phyloP scores from a whole-genome alignment of 208 protist genomes.

The Crithidia thermophila region DNA sequence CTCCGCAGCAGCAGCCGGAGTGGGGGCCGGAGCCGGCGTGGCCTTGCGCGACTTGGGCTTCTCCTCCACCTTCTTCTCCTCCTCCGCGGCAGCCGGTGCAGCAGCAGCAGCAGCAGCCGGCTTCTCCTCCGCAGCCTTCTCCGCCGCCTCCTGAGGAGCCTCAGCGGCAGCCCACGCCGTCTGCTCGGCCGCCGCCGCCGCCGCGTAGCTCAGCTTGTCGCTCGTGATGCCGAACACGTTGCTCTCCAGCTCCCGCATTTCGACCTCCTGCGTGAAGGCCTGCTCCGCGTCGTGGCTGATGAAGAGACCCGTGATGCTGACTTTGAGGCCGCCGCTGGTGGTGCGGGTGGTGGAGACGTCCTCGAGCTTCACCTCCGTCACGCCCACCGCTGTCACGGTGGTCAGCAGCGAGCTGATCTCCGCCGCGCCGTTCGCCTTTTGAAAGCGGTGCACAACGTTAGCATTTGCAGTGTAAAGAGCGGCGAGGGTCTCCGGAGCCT shows the following conservation, averaged over 20 bases:
- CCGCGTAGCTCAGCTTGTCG: slow-evolving; percentile 44
- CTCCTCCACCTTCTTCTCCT: neutral
- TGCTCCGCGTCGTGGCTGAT: slow-evolving; percentile 11
- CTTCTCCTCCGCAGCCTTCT: slow-evolving; percentile 15
- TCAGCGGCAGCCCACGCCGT: slow-evolving; percentile 8
- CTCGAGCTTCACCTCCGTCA: slow-evolving; percentile 41
- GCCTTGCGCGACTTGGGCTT: slow-evolving; percentile 6
- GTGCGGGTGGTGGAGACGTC: slow-evolving; percentile 32
- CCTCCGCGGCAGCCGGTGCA: neutral
- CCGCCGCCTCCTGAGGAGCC: neutral
- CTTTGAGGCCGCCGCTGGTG: slow-evolving; percentile 37
- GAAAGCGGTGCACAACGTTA: slow-evolving; percentile 43
- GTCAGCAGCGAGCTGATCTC: slow-evolving; percentile 43
- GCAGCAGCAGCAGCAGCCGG: neutral
- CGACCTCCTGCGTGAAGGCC: slow-evolving; percentile 67
- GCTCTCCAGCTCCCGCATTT: slow-evolving; percentile 51
- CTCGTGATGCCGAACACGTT: slow-evolving; percentile 59
- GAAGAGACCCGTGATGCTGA: slow-evolving; percentile 44
- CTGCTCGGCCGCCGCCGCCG: neutral
- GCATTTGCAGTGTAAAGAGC: slow-evolving; percentile 57
- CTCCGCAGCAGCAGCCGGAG: slow-evolving; percentile 3
- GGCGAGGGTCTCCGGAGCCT: slow-evolving; percentile 41
- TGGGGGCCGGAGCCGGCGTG: slow-evolving; percentile 4
- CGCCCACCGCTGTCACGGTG: slow-evolving; percentile 16
- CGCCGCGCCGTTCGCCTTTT: slow-evolving; percentile 30